Evolutionary conservation across 257 asterid species (phyloP), one percentile per base, ranked within the genome.

Genomic region (Thymus quinquecostatus): DNA sequence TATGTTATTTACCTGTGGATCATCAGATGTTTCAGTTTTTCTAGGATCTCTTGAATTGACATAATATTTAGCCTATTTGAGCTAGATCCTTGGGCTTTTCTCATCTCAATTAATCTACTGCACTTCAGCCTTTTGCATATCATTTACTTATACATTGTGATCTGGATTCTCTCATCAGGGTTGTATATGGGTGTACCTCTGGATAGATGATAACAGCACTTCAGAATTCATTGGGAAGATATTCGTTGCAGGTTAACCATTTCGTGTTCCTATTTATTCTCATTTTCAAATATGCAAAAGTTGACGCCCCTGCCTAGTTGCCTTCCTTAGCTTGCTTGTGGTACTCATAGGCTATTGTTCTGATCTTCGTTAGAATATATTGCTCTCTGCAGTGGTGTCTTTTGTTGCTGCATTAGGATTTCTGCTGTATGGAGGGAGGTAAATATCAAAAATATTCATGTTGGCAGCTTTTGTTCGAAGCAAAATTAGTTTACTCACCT

Each of bases 341-440:
- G 41, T 75, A 64, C 45, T 41, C 47, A 12, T 73, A 28, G 43
- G 68, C 27, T 55, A 67, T 57, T 65, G 72, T 49, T 63, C 65
- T 77, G 76, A 69, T 64, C 60, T 53, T 61, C 75, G 69, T 81
- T 32, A 47, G 21, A 56, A 70, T 76, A 30, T 74, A 83, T 80
- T 75, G 51, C 57, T 77, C 69, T 83, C 62, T 81, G 85, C 96
- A 91, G 99, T 83, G 83, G 92, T 94, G 40, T 89, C 99, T 44
- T 69, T 89, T 75, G 72, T 83, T 33, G 99, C 99, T 68, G 99
- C 99, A 53, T 61, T 91, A 69, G 97, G 99, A 33, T 94, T 94
- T 81, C 82, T 94, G 83, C 82, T 89, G 38, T 94, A 94, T 75
- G 99, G 99, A 43, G 97, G 99, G 86, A 91, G 96, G 99, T 94